Conservation (phyloP, 257 asterid species). For the Mitragyna speciosa region DNA sequence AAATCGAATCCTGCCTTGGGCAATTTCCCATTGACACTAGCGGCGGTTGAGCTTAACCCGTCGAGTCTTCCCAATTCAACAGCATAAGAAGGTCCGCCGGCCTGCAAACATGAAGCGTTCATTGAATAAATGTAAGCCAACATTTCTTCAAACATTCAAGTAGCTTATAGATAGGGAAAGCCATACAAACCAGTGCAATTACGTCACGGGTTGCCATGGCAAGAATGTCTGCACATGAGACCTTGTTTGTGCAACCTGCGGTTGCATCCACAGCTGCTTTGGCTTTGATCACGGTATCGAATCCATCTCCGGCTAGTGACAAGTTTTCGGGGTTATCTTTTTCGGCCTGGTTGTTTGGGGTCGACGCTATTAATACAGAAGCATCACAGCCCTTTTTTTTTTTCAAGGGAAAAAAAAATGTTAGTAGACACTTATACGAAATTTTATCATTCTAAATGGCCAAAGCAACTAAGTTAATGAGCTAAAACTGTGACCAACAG, state of each 20-base stretch:
- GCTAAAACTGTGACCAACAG: background rate
- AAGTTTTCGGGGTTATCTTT: constrained; percentile 80
- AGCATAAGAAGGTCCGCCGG: constrained; percentile 74
- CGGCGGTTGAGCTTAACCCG: constrained; percentile 62
- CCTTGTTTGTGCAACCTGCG: constrained; percentile 54
- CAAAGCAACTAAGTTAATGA: no score
- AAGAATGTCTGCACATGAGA: constrained; percentile 92
- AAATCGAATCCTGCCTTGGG: constrained; percentile 69
- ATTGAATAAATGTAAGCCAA: no score
- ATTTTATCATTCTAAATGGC: no score
- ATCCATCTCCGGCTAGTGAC: constrained; percentile 96
- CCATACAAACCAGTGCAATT: constrained; percentile 50
- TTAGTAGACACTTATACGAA: background rate
- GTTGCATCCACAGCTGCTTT: constrained; percentile 73
- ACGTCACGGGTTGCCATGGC: constrained; percentile 83
- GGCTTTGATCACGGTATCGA: constrained; percentile 81
- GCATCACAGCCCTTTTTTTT: constrained; percentile 92
- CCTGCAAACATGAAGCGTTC: background rate
- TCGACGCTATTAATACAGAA: constrained; percentile 62
- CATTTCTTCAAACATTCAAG: background rate
- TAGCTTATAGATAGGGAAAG: background rate
- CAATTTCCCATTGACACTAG: constrained; percentile 66
- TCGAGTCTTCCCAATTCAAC: constrained; percentile 89
- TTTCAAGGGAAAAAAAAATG: background rate
- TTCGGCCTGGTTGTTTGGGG: constrained; percentile 61